A percentile compares a stretch with the other conserved stretches of the same genome.
Conservation (phyloP, 2,329 filamentous ascomycete species). For the Mariannaea elegans region DNA sequence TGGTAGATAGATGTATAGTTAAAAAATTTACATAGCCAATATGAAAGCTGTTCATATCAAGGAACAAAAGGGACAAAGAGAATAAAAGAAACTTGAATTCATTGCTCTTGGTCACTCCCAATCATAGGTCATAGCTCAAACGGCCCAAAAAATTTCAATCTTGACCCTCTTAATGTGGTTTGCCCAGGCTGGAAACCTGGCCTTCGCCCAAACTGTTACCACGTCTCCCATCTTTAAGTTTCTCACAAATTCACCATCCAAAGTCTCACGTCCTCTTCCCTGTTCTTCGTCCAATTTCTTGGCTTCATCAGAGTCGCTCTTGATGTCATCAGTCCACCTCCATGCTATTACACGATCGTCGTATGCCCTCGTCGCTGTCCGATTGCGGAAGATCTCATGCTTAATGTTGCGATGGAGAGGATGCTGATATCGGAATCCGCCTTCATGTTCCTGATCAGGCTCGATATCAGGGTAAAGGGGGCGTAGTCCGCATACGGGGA, state of each 20-base stretch:
- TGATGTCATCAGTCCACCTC: slow-evolving; percentile 59
- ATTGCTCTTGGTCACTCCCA: not conserved
- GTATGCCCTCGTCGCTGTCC: slow-evolving; percentile 44
- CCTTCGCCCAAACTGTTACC: slow-evolving; percentile 68
- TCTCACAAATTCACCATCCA: slow-evolving; percentile 64
- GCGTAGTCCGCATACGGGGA: slow-evolving; percentile 48
- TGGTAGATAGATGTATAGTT: too few species aligned
- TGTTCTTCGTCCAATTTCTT: slow-evolving; percentile 47
- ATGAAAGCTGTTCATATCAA: too few species aligned
- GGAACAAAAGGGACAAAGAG: not conserved
- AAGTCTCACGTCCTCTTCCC: slow-evolving; percentile 62
- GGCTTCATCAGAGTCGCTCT: slow-evolving; percentile 52
- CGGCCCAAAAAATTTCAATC: slow-evolving; percentile 68
- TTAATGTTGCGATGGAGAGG: slow-evolving; percentile 45
- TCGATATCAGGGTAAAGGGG: slow-evolving; percentile 47
- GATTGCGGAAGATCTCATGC: slow-evolving; percentile 60
- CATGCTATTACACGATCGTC: slow-evolving; percentile 61
- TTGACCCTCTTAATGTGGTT: slow-evolving; percentile 60
- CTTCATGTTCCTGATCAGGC: slow-evolving; percentile 17
- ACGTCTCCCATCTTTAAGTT: slow-evolving; percentile 67
- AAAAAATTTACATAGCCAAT: too few species aligned
- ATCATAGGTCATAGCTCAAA: slow-evolving; percentile 43
- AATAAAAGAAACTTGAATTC: not conserved
- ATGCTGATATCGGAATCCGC: slow-evolving; percentile 48
- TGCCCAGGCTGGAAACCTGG: slow-evolving; percentile 63